Conservation (phyloP, 208 protist species). For the Crithidia sp. region DNA sequence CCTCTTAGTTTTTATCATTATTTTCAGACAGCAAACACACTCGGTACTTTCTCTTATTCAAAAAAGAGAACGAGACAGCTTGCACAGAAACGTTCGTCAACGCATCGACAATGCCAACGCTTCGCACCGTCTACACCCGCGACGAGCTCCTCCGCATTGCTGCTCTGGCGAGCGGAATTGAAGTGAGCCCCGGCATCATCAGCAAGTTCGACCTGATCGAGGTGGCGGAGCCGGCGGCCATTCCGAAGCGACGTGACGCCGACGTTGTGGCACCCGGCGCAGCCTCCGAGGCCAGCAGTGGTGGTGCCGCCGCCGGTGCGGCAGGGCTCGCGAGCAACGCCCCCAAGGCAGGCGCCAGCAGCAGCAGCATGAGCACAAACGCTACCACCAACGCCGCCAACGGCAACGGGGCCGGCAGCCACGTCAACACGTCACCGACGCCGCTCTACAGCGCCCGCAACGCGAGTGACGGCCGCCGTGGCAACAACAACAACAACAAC, state of each 20-base stretch:
- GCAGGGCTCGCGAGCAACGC: constrained; percentile 7
- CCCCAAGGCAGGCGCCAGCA: constrained; percentile 12
- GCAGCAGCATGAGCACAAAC: background rate
- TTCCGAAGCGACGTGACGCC: constrained; percentile 33
- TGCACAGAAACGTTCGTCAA: too few relatives aligned
- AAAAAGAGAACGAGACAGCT: too few relatives aligned
- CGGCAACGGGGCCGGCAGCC: background rate
- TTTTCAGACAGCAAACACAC: too few relatives aligned
- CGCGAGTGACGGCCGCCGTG: constrained; percentile 22
- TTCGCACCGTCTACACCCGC: constrained; percentile 57
- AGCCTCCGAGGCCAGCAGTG: constrained; percentile 6
- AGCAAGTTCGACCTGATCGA: constrained; percentile 81
- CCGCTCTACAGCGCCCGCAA: constrained; percentile 8
- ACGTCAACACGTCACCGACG: constrained; percentile 9
- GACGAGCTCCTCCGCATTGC: constrained; percentile 64
- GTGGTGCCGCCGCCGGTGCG: constrained; percentile 14
- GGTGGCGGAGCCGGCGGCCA: constrained; percentile 35
- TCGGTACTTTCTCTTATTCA: too few relatives aligned
- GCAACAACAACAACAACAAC: constrained; percentile 14
- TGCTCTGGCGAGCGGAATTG: constrained; percentile 28
- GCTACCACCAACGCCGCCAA: background rate
- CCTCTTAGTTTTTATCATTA: too few relatives aligned
- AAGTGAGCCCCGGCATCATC: constrained; percentile 39
- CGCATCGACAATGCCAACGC: constrained; percentile 17
- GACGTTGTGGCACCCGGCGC: constrained; percentile 21